Evolutionary conservation across 2,329 filamentous ascomycete genomes (phyloP).

Genomic region (Pezicula carpinea): DNA sequence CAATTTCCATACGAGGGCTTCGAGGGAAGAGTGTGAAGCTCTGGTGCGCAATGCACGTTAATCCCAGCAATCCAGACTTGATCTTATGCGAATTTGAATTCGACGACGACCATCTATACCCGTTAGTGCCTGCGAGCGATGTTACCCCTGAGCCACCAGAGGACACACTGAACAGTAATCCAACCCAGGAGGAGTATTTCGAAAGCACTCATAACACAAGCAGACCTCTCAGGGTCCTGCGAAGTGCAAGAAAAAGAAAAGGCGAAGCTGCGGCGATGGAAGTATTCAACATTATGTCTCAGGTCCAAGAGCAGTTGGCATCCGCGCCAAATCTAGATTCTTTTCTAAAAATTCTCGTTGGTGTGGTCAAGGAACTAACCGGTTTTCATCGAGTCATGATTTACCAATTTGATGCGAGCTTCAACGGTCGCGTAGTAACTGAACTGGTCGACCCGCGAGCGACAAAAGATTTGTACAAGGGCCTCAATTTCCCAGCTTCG

Average conservation of each 20-base stretch:
- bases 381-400: conserved; percentile 92
- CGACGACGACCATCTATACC: conserved; percentile 68
- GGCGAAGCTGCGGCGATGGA: conserved; percentile 83
- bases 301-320: conserved; percentile 82
- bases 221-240: conserved; percentile 70
- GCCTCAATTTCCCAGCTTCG: conserved; percentile 81
- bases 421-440: conserved; percentile 83
- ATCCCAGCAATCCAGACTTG: conserved; percentile 60
- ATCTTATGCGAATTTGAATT: conserved; percentile 87
- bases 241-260: conserved; percentile 68
- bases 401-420: conserved; percentile 80
- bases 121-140: conserved; percentile 59
- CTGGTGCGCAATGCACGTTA: conserved; percentile 85
- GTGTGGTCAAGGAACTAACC: conserved; percentile 83
- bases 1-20: conserved; percentile 63
- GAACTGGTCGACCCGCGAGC: conserved; percentile 77
- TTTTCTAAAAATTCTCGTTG: conserved; percentile 77
- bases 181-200: conserved; percentile 67
- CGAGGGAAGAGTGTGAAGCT: conserved; percentile 57
- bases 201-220: conserved; percentile 74
- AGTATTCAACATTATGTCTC: conserved; percentile 86
- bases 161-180: conserved; percentile 69
- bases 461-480: conserved; percentile 81
- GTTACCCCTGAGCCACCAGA: conserved; percentile 58
- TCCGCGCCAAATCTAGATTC: conserved; percentile 64